Base-by-base conservation (phyloP, 2,329 filamentous ascomycete species). In the Talaromyces sp. region DNA sequence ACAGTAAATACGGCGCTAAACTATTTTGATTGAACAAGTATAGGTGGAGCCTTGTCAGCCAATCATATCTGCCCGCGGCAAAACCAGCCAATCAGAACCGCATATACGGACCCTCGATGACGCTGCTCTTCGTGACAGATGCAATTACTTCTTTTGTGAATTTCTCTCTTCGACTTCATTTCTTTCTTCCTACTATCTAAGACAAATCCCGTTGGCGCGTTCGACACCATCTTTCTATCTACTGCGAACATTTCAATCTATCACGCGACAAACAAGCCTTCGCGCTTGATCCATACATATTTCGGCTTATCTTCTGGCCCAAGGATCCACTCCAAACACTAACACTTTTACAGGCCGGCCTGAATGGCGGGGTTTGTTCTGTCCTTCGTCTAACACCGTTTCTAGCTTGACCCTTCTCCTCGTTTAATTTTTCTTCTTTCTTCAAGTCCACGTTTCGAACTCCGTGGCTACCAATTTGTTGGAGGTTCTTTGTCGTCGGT, bases 321-420 rank as follows among this genome's bases (percentile, higher is more conserved):
- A 46, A 15, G 53, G 36, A 55, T 43, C 53, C 53, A 55, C 53
- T 25, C 17, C 28, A 22, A 55, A 25, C 53, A 45, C 53, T 55
- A 55, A 55, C 28, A 55, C 40, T 37, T 35, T 33, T 46, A 10
- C 19, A 55, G 53, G 4, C 17, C 17, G 53, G 4, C 17, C 17
- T 22, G 53, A 46, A 43, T n/a, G 19, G 53, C 53, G 53, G 53
- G 53, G 52, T 55, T 45, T 55, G 36, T 21, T 45, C 21, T 22
- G 33, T 31, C 21, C 4, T 21, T 53, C 51, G 33, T 46, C 31
- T 37, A 35, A 45, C 41, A 33, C 10, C 52, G 25, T 22, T 22
- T 54, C 36, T 33, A 19, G 28, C 25, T 48, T 28, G n/a, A n/a
- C n/a, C 43, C 31, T 45, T 33, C 25, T 19, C 28, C n/a, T 48